Conservation (phyloP, 129 eudicot species). For the Flaveria ramosissima region DNA sequence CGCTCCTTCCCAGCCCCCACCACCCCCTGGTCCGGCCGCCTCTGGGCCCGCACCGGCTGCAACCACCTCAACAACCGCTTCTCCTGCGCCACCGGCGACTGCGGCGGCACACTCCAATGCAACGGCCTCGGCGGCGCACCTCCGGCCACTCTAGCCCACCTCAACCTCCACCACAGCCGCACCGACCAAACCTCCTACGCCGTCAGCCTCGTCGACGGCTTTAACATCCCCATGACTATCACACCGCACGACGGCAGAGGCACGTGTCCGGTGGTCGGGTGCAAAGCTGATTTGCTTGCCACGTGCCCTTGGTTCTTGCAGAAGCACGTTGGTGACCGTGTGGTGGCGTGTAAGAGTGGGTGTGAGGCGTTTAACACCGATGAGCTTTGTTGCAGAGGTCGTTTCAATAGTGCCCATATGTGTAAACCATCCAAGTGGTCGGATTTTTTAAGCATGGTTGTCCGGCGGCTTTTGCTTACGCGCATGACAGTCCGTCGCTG, state of each 20-base stretch:
- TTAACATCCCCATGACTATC: conserved; percentile 83
- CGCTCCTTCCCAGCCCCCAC: conserved; percentile 85
- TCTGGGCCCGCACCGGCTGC: conserved; percentile 93
- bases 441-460: conserved; percentile 69
- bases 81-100: conserved; percentile 93
- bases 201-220: conserved; percentile 93
- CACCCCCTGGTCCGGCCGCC: conserved; percentile 93
- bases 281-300: conserved; percentile 52
- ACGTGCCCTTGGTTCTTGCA: conserved; percentile 62
- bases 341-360: conserved; percentile 89
- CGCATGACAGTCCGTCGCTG: conserved; percentile 87
- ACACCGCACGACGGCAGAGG: conserved; percentile 91
- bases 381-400: conserved; percentile 73
- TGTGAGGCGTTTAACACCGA: conserved; percentile 76
- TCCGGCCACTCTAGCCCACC: conserved; percentile 86
- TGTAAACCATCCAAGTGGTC: conserved; percentile 62
- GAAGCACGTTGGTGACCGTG: conserved; percentile 40
- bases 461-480: conserved; percentile 78
- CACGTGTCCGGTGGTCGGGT: conserved; percentile 81
- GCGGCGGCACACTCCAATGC: conserved; percentile 72
- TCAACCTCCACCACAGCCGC: conserved; percentile 77
- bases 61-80: conserved; percentile 40
- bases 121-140: conserved; percentile 74
- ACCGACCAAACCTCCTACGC: conserved; percentile 74
- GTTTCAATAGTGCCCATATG: conserved; percentile 57